Conservation (phyloP, 768 basidiomycete genomes). For the Pleurotus tuber-regium region DNA sequence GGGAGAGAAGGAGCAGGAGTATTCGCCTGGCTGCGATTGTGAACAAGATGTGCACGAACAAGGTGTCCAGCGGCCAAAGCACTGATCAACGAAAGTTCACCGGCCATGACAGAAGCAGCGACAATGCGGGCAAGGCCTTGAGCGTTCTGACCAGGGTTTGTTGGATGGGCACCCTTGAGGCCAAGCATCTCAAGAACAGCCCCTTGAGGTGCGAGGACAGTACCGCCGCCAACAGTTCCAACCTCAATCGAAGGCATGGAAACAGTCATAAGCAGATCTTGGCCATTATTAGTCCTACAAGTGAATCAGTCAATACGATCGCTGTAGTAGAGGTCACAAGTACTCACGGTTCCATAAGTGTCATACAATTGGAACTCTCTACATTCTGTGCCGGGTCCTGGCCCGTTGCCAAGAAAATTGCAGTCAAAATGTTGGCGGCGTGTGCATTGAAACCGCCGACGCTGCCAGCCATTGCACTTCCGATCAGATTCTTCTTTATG, state of each 20-base stretch:
- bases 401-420: conserved; percentile 92
- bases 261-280: conserved; percentile 89
- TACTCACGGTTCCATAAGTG: conserved; percentile 96
- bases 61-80: conserved; percentile 95
- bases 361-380: conserved; percentile 98
- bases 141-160: conserved; percentile 86
- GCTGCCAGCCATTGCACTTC: conserved; percentile 97
- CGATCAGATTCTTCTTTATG: conserved; percentile 95
- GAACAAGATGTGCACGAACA: conserved; percentile 88
- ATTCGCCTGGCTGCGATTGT: conserved; percentile 82
- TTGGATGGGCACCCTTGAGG: conserved; percentile 83
- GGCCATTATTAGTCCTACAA: conserved; percentile 78
- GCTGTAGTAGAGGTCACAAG: conserved; percentile 10
- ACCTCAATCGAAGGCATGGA: conserved; percentile 99
- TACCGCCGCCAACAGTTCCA: conserved; percentile 96
- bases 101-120: conserved; percentile 93
- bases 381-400: conserved; percentile 99
- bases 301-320: not conserved
- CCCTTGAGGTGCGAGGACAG: conserved; percentile 85
- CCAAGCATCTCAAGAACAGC: conserved; percentile 94
- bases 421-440: conserved; percentile 95
- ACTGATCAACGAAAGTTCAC: conserved; percentile 87
- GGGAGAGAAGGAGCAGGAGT: conserved; percentile 71
- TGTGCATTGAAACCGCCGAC: conserved; percentile 99
- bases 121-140: conserved; percentile 88